Base-by-base conservation (phyloP, 768 basidiomycete species). In the Asterophora lycoperdoides region DNA sequence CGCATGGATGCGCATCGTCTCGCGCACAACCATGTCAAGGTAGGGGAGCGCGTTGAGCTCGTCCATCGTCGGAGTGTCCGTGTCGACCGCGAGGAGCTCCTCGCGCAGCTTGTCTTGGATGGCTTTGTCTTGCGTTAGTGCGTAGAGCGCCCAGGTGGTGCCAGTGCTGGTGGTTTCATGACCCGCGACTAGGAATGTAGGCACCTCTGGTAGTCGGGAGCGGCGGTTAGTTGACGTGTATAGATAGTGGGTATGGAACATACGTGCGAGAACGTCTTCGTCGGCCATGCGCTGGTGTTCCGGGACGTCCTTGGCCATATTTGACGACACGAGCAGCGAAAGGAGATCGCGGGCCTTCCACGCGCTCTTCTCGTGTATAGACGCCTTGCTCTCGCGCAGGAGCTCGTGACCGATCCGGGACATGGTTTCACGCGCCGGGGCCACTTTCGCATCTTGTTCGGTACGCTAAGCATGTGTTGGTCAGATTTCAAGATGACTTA, bases 11-110 rank as follows among this genome's bases (percentile, higher is more conserved):
- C 84, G 76, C 48, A 86, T 61, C 0, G 74, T 77, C 64, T 86
- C 85, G 7, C 77, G 74, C 2, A 84, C 70, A 8, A 85, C 75
- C 15, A 69, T 69, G 53, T 88, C 88, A n/a, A 90, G 78, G 56
- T 85, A 88, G 0, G 83, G 76, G 3, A 92, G 69, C 3, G 74
- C 68, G 48, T 78, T 76, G 1, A 90, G 73, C 28, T 82, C 75
- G 28, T 89, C 86, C 81, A 88, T 86, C 3, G 75, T 72, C 2
- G 86, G 85, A 1, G 65, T 77, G 8, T 84, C 79, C 0, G 78
- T 80, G 1, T 70, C 57, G 9, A 83, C 66, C 0, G 65, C 58
- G 7, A 77, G 62, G 1, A 84, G 67, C 56, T 89, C 86, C 1
- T 77, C 70, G 1, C 83, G 73, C 0, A 90, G 72, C 52, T 77